Evolutionary conservation across 108 stramenopile species (phyloP), one percentile per base, ranked within the genome.

Genomic region (Epithemia pelagica): DNA sequence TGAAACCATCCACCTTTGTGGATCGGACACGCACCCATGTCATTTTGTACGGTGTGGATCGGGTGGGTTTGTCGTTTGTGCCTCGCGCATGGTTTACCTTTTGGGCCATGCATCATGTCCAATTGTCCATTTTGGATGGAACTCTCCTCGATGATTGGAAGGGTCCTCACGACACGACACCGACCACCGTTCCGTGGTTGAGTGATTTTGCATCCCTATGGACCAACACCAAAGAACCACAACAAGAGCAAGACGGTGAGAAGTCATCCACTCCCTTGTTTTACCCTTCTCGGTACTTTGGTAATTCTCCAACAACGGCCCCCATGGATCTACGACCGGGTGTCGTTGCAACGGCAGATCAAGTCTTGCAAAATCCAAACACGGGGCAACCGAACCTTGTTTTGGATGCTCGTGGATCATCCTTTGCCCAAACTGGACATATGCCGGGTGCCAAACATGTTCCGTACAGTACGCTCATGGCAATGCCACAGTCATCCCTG

Each of bases 51-150:
- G 85, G 71, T 2, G 10, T 10, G 15, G 37, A 46, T 15, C 70
- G 63, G 10, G 62, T 74, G 3, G 85, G 82, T 23, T 76, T 78
- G 61, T 59, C 59, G 2, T 89, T 86, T 65, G 60, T 74, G 28
- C 88, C 86, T 51, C 79, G 88, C 23, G 68, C 82, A 0, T 90
- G 84, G 78, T 90, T 83, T 68, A 73, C 77, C 10, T 72, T 90
- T 15, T 66, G 72, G 59, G 62, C 68, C 19, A 73, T 72, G 52
- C 77, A 80, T 52, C 81, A 76, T 1, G 3, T 30, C 7, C 65
- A 61, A 52, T 73, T 90, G 2, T 68, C 70, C 22, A 68, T 90
- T 37, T 53, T 90, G 19, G 83, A 90, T 64, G 88, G 85, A 25
- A 46, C 37, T 5, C 15, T 46, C 5, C 15, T 46, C 10, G 37